Evolutionary conservation across 208 protist genomes (phyloP).

Genomic region (Wallacemonas collosoma): DNA sequence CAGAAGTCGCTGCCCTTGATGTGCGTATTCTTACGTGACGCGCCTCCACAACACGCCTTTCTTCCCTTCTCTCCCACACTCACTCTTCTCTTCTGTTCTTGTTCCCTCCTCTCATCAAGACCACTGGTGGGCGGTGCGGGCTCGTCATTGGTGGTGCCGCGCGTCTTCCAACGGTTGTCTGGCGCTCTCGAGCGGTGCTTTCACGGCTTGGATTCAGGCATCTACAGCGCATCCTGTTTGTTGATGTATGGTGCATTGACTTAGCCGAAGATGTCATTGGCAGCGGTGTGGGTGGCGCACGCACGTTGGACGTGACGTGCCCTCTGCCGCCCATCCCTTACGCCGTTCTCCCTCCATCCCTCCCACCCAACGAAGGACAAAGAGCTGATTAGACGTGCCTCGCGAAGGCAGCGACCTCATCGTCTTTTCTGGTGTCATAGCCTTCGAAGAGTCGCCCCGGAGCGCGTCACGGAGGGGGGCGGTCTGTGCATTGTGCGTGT

Average conservation of each 20-base stretch:
- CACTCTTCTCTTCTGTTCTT: background rate
- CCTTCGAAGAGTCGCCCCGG: constrained; percentile 32
- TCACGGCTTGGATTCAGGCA: background rate
- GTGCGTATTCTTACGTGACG: background rate
- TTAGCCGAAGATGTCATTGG: background rate
- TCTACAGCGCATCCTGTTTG: background rate
- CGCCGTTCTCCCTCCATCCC: background rate
- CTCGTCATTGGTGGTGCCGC: too few species aligned
- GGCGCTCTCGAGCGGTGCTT: too few species aligned
- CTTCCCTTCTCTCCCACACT: background rate
- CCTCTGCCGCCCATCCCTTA: too few species aligned
- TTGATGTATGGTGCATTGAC: background rate
- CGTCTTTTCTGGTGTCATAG: constrained; percentile 49
- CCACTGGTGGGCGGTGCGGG: too few species aligned
- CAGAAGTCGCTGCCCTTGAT: background rate
- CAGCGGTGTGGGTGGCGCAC: background rate
- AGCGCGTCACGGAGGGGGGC: too few species aligned
- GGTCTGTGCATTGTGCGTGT: constrained; percentile 1
- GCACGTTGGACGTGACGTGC: too few species aligned
- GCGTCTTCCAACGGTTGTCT: too few species aligned
- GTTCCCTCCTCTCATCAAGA: too few species aligned
- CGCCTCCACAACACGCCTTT: background rate
- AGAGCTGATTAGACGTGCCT: constrained; percentile 33
- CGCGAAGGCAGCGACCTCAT: background rate
- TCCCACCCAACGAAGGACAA: constrained; percentile 33